These are phyloP conservation scores for Passiflora organensis DNA, from an alignment of 345 rosid genomes.

Conservation along the genomic window DNA sequence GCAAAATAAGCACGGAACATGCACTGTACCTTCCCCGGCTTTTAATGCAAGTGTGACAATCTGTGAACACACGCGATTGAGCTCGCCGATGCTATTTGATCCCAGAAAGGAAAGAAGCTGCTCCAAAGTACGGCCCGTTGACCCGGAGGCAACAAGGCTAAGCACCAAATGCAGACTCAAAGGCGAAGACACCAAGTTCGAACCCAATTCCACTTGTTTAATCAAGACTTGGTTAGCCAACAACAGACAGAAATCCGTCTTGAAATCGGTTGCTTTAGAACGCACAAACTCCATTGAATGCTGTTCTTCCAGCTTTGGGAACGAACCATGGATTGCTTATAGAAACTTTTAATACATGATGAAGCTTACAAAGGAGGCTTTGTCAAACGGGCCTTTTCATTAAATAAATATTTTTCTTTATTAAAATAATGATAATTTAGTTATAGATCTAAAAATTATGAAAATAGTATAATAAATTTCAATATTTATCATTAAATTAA, in stretches of 20 bases:
- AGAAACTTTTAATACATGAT: too few species aligned
- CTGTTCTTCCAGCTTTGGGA: too few species aligned
- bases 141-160: conserved; percentile 11
- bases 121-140: conserved; percentile 6
- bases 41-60: neutral
- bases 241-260: conserved; percentile 1
- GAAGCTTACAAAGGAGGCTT: too few species aligned
- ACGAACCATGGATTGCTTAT: too few species aligned
- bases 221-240: neutral
- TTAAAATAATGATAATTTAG: too few species aligned
- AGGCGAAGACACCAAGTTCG: conserved; percentile 14
- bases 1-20: neutral
- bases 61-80: neutral
- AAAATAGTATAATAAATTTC: too few species aligned
- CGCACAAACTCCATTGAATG: too few species aligned
- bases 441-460: too few species aligned
- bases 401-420: too few species aligned
- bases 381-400: too few species aligned
- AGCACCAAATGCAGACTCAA: conserved; percentile 1
- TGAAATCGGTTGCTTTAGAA: neutral
- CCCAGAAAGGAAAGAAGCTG: conserved; percentile 10
- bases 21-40: neutral
- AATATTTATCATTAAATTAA: too few species aligned
- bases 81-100: neutral
- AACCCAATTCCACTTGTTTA: neutral